Percentiles rank a stretch among this genome's conserved stretches.
Evolutionary conservation across 768 basidiomycete genomes (phyloP).

Genomic region (Sarcomyxa edulis): DNA sequence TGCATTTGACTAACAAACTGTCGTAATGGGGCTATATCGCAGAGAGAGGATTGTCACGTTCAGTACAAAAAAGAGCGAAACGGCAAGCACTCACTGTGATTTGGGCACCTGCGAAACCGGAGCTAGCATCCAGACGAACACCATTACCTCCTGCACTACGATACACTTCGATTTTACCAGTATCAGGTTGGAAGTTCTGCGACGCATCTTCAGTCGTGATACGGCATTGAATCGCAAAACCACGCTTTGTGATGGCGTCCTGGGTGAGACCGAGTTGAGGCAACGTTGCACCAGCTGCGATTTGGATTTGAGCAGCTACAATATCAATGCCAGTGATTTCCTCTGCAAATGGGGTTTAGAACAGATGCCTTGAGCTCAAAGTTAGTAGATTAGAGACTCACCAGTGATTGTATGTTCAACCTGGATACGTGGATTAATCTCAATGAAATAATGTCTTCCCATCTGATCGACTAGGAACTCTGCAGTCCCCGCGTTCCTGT

Average conservation of each 20-base stretch:
- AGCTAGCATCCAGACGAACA: slow-evolving; percentile 93
- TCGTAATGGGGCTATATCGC: slow-evolving; percentile 87
- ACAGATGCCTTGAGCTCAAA: too few relatives aligned
- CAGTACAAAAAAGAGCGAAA: slow-evolving; percentile 1
- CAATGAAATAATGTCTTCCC: slow-evolving; percentile 98
- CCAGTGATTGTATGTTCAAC: slow-evolving; percentile 99
- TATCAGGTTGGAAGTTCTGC: slow-evolving; percentile 93
- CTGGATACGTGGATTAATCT: slow-evolving; percentile 99
- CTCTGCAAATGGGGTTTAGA: slow-evolving; percentile 60
- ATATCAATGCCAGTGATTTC: slow-evolving; percentile 99
- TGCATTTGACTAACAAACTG: slow-evolving; percentile 94
- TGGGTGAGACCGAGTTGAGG: slow-evolving; percentile 94
- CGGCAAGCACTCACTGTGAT: slow-evolving; percentile 77
- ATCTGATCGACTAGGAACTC: slow-evolving; percentile 98
- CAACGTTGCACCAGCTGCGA: slow-evolving; percentile 96
- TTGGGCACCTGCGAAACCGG: slow-evolving; percentile 97
- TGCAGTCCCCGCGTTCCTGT: slow-evolving; percentile 95
- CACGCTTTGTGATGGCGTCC: slow-evolving; percentile 92
- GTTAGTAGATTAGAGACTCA: slow-evolving; percentile 24
- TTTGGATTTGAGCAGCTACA: slow-evolving; percentile 98
- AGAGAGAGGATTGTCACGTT: too few relatives aligned
- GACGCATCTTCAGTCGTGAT: slow-evolving; percentile 97
- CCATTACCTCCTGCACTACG: slow-evolving; percentile 98
- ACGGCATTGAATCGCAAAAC: slow-evolving; percentile 97
- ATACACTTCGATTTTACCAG: slow-evolving; percentile 99